Conservation (phyloP, 2,329 filamentous ascomycete species). For the Fusarium oligoseptatum region DNA sequence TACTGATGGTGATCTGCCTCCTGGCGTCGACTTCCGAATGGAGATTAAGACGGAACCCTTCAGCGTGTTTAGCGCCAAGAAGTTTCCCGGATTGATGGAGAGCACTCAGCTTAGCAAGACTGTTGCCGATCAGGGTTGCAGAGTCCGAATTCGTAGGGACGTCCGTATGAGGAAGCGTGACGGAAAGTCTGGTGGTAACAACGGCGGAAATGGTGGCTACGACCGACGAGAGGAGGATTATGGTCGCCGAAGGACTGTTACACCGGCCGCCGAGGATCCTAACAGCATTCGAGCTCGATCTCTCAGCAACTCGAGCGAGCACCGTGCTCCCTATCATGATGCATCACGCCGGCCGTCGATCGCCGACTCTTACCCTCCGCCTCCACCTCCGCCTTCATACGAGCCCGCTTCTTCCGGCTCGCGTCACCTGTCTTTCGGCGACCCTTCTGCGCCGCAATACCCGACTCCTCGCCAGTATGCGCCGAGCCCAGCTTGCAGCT, state of each 20-base stretch:
- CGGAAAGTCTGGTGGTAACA: constrained; percentile 68
- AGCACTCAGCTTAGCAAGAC: constrained; percentile 90
- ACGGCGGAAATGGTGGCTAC: constrained; percentile 57
- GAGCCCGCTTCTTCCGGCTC: constrained; percentile 45
- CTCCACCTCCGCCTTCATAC: constrained; percentile 53
- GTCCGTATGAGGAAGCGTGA: constrained; percentile 91
- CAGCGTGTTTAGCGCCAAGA: constrained; percentile 95
- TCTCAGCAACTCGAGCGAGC: constrained; percentile 69
- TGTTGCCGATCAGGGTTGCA: constrained; percentile 96
- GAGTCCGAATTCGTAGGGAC: constrained; percentile 94
- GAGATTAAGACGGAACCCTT: constrained; percentile 92
- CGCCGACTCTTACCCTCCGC: constrained; percentile 59
- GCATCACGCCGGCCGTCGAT: constrained; percentile 61
- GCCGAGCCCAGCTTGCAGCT: constrained; percentile 51
- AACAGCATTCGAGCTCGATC: constrained; percentile 66
- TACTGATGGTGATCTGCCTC: constrained; percentile 60
- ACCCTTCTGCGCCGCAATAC: constrained; percentile 52
- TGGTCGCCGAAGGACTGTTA: constrained; percentile 52
- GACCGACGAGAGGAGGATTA: constrained; percentile 77
- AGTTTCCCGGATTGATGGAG: constrained; percentile 93
- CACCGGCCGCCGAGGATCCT: constrained; percentile 52
- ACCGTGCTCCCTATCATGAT: constrained; percentile 59
- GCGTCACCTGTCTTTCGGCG: constrained; percentile 54
- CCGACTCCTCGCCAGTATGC: constrained; percentile 53
- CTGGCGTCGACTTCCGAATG: constrained; percentile 82